Conservation (phyloP, 768 basidiomycete genomes). For the Boletus barrowsii region DNA sequence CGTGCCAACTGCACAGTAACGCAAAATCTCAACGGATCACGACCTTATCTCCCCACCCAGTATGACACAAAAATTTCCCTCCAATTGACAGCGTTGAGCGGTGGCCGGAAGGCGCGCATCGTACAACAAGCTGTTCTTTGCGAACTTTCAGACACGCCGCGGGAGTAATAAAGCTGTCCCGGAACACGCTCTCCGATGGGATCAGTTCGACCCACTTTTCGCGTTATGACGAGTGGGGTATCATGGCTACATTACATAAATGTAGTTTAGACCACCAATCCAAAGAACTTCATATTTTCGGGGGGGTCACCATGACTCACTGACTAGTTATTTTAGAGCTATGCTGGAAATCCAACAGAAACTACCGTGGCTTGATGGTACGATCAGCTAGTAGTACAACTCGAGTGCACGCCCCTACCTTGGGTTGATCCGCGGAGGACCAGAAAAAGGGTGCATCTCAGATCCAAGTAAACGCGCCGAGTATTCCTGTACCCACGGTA, state of each 20-base stretch:
- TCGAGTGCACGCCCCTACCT: not conserved
- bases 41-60: slow-evolving; percentile 30
- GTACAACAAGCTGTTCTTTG: slow-evolving; percentile 16
- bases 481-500: slow-evolving; percentile 10
- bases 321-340: not conserved
- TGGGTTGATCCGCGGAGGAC: slow-evolving; percentile 27
- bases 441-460: slow-evolving; percentile 20
- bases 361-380: not conserved
- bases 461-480: slow-evolving; percentile 12
- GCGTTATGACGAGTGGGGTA: not conserved
- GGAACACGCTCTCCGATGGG: slow-evolving; percentile 4
- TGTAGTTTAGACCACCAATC: not conserved
- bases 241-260: not conserved
- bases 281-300: not conserved
- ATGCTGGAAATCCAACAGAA: slow-evolving; percentile 11
- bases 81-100: slow-evolving; percentile 10
- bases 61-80: slow-evolving; percentile 8
- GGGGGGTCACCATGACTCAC: slow-evolving; percentile 2
- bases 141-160: slow-evolving; percentile 23
- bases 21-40: slow-evolving; percentile 28
- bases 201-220: slow-evolving; percentile 1
- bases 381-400: not conserved
- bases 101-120: slow-evolving; percentile 19
- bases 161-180: slow-evolving; percentile 22
- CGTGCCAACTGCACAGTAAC: not conserved